Base-by-base conservation (phyloP, 2,329 filamentous ascomycete genomes). In the Periconia digitata region DNA sequence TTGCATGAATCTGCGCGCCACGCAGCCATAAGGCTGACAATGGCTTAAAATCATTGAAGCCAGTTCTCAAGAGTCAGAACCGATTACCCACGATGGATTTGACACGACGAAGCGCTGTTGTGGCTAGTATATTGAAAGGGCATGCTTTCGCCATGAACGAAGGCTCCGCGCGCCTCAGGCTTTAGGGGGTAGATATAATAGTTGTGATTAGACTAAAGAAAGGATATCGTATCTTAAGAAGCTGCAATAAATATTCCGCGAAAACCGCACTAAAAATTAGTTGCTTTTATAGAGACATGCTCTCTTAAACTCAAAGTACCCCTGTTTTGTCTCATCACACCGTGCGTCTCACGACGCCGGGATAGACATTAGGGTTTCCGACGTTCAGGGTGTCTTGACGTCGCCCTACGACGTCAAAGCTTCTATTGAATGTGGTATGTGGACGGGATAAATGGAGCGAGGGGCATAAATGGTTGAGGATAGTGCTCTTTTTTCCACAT, bases 221-320 rank as follows among this genome's bases (percentile, higher is more conserved):
- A 12, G 40, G 22, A 23, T 12, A 43, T 32, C 12, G 24, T 24
- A 20, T 48, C 40, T 48, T 40, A 48, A 48, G 46, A 43, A 43
- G 46, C 21, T 44, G 29, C 39, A 48, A 18, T 38, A 48, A 44
- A 32, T 43, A 29, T 48, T 48, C 46, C 46, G 46, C 40, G 7
- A 38, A 32, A 32, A 7, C 7, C 39, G 32, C 17, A 39, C 18
- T 22, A 43, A 48, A 23, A 37, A 8, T 21, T 40, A 44, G 46
- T 18, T 48, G 21, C 34, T 32, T 21, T 38, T 18, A 43, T 40
- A 44, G 29, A 44, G 21, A 38, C 29, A 29, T 44, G 10, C 29
- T 27, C 27, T 18, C 18, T 43, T 39, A 40, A 48, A 43, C 15
- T 48, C 21, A 38, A 48, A 48, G 40, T 48, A 48, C 46, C 46